Evolutionary conservation across 139 green algal species (phyloP), one percentile per base, ranked within the genome.

Genomic region (Micractinium conductrix): DNA sequence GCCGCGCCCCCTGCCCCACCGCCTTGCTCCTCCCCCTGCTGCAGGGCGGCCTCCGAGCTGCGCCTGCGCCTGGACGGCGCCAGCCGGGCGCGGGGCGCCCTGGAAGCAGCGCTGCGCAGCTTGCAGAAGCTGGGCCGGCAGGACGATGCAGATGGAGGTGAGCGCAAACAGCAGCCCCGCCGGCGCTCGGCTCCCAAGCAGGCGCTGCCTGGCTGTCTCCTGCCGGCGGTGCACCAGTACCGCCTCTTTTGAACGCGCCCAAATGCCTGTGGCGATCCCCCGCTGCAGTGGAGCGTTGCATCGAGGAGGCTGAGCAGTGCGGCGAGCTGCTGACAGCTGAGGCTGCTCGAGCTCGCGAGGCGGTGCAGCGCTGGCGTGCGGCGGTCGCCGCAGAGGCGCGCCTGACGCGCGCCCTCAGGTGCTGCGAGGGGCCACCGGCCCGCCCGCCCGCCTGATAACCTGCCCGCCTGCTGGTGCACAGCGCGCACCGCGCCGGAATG

Each of bases 281-380:
- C 45, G 37, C 24, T 37, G 67, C 80, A 85, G 87, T 95, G 50
- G 93, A 95, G 78, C 67, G 70, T 2, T 79, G 76, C 19, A 63
- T 88, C 5, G 24, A 63, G 37, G 68, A 83, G 8, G 86, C 80
- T 0, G 62, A 84, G 67, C 69, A 74, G 37, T 83, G 42, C 65
- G 73, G 90, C 38, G 89, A 88, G 1, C 79, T 95, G 73, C 84
- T 95, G 87, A 62, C 74, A 17, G 74, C 87, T 9, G 93, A 96
- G n/a, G 79, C 89, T 5, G 67, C 58, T 1, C 71, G 74, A 37
- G 92, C 91, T 1, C 75, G 87, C 43, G 91, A 94, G 72, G 67
- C 78, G 22, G 78, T 96, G 78, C 89, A 92, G 42, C 78, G 84
- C 0, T 95, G 91, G 91, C 88, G 88, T 28, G 48, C n/a, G 16